phyloP scores from a whole-genome alignment of 2,329 filamentous ascomycete species.

The Geoglossum cookeanum region DNA sequence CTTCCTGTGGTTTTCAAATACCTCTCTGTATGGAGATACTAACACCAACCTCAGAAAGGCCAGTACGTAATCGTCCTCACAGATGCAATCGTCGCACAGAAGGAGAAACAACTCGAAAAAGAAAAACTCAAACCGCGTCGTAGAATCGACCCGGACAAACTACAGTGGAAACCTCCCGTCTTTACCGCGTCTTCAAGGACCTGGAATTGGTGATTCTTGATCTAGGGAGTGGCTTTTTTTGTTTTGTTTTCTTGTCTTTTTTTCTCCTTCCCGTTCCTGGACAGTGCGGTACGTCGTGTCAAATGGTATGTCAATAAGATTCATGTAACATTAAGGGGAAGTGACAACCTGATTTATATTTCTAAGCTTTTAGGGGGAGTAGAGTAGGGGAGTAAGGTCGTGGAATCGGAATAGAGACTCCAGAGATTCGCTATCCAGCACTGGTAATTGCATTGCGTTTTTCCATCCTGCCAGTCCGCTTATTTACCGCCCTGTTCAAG shows the following conservation, averaged over 20 bases:
- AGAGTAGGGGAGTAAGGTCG: no score
- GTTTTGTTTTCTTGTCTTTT: no score
- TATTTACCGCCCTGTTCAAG: not conserved
- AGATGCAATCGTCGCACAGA: conserved; percentile 52
- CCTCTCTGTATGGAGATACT: not conserved
- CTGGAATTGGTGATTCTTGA: conserved; percentile 69
- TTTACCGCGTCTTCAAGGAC: conserved; percentile 80
- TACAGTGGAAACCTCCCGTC: conserved; percentile 92
- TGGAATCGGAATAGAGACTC: no score
- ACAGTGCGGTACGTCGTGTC: no score
- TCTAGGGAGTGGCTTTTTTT: no score
- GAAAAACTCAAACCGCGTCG: conserved; percentile 60
- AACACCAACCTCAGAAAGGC: conserved; percentile 40
- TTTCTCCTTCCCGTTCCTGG: no score
- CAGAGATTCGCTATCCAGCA: not conserved
- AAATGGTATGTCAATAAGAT: no score
- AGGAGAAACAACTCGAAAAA: conserved; percentile 56
- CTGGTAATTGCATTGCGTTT: not conserved
- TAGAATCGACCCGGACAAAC: conserved; percentile 53
- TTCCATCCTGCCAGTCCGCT: not conserved
- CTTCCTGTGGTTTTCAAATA: not conserved
- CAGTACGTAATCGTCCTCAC: conserved; percentile 93
- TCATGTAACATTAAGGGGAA: no score
- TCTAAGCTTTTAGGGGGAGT: no score
- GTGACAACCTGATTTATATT: no score